Evolutionary conservation across 768 basidiomycete species (phyloP), one percentile per base, ranked within the genome.

Genomic region (Rhodocollybia butyracea): DNA sequence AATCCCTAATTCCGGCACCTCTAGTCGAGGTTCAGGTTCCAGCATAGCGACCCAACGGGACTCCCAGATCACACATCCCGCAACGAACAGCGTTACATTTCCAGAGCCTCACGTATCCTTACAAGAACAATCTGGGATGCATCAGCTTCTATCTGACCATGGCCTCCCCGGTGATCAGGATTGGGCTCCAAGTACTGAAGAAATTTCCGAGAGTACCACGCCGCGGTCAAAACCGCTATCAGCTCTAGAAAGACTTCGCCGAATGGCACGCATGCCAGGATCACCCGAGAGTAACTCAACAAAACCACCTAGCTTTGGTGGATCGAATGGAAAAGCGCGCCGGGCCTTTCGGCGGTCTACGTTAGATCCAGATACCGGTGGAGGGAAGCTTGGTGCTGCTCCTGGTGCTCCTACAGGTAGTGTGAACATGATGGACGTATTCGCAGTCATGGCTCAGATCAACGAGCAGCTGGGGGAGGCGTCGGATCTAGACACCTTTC

Each of bases 401-500:
- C 51, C 57, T 2, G 54, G 59, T 2, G 64, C 59, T 6, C 58
- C 51, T 11, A 29, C 55, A 8, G 67, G 66, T 5, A 70, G 70
- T 11, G 72, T 80, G 0, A 82, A 83, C 7, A 88, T 88, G 72
- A 87, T 90, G 86, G 89, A 91, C 63, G 78, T 91, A 1, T 88
- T 94, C 57, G 83, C 85, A 1, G 81, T 91, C 7, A 81, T 91
- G 63, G 77, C 82, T 13, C 88, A 91, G 67, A 85, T 91, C 63
- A 91, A 89, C 66, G 88, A 92, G 58, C 90, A 92, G 54, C 77
- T 91, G 3, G 83, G 83, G 1, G 74, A 76, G 15, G 85, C 88
- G 13, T 71, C 79, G 1, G 84, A 88, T 60, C 65, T 92, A 55
- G 81, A 86, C 19, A 74, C 73, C 26, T 89, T 90, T 66, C 70